A percentile compares a stretch with the other conserved stretches of the same genome.
Conservation (phyloP, 768 basidiomycete genomes). For the Krasilnikovozyma curviuscula region DNA sequence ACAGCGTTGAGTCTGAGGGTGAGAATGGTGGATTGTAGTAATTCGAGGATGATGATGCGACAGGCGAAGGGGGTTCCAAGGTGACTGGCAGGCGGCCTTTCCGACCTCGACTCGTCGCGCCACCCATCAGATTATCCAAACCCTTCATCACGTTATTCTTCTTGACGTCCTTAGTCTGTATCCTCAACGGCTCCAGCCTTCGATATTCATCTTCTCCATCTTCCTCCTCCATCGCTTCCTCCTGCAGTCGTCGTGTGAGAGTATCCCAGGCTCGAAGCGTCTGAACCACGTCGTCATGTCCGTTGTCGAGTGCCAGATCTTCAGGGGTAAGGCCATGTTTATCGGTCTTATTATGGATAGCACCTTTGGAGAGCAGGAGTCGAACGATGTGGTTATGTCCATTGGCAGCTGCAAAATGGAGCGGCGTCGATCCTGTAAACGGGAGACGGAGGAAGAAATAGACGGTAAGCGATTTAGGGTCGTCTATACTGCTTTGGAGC, state of each 20-base stretch:
- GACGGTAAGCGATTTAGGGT: slow-evolving; percentile 1
- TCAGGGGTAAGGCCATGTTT: slow-evolving; percentile 84
- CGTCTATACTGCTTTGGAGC: neutral
- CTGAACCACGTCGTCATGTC: slow-evolving; percentile 58
- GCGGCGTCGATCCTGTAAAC: slow-evolving; percentile 55
- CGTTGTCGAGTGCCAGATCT: slow-evolving; percentile 57
- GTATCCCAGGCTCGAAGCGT: slow-evolving; percentile 43
- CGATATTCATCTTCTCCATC: neutral
- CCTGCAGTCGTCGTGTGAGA: neutral
- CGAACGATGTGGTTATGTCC: slow-evolving; percentile 62
- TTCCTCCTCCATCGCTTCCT: slow-evolving; percentile 23
- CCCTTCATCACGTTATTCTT: neutral
- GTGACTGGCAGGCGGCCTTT: neutral
- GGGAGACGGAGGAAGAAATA: neutral
- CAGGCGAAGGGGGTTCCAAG: neutral
- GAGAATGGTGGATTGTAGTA: neutral
- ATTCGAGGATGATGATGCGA: neutral
- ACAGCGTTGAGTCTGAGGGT: neutral
- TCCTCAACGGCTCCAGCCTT: neutral
- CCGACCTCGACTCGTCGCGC: neutral
- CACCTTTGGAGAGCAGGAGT: slow-evolving; percentile 67
- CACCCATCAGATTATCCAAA: neutral
- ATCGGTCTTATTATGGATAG: slow-evolving; percentile 58
- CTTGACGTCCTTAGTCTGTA: neutral
- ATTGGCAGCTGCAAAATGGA: slow-evolving; percentile 93